Evolutionary conservation across 139 green algal genomes (phyloP).

Genomic region (Mesotaenium endlicherianum): DNA sequence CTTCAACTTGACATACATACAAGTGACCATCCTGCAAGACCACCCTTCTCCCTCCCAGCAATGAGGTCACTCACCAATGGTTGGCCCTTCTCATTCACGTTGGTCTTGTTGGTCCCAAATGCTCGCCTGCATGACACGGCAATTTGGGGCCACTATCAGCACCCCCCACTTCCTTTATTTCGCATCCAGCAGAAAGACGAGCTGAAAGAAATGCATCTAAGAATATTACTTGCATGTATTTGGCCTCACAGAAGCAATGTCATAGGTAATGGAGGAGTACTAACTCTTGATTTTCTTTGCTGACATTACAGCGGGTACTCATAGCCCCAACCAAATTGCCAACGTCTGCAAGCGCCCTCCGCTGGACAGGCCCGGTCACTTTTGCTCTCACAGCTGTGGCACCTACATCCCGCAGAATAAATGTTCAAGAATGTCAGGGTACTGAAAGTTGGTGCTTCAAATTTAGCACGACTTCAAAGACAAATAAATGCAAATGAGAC

Average conservation of each 20-base stretch:
- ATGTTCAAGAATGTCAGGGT: no score
- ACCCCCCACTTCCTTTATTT: background rate
- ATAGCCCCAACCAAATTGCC: constrained; percentile 26
- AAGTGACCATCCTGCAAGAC: background rate
- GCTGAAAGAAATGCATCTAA: background rate
- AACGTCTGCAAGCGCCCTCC: constrained; percentile 8
- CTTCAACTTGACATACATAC: background rate
- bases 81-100: background rate
- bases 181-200: background rate
- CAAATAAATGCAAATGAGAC: no score
- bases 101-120: constrained; percentile 15
- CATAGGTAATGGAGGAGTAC: background rate
- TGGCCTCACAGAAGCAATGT: background rate
- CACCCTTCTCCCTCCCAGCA: background rate
- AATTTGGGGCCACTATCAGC: background rate
- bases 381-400: no score
- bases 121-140: background rate
- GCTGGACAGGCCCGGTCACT: no score
- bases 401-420: no score
- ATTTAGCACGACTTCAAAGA: no score
- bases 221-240: background rate
- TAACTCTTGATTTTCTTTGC: constrained; percentile 13
- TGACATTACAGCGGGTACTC: constrained; percentile 9
- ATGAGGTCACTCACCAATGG: background rate
- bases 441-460: no score